Base-by-base conservation (phyloP, 176 grass and related monocot genomes). In the Raddia distichophylla region DNA sequence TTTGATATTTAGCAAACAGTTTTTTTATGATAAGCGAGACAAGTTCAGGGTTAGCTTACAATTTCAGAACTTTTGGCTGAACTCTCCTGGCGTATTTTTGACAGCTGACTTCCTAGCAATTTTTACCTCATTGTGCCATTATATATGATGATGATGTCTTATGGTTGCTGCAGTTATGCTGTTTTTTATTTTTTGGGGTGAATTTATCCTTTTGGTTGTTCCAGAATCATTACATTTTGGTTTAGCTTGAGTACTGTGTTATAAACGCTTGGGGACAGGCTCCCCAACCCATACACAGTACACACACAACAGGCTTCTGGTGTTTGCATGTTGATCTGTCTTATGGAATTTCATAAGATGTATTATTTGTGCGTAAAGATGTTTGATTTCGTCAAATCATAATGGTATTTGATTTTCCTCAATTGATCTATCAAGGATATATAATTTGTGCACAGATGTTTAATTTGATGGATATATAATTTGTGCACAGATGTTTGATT, bases 251-350 rank as follows among this genome's bases (percentile, higher is more conserved):
- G 11, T 34, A 35, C 5, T 34, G 22, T 64, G 27, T 5, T 15
- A 7, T 2, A 7, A 35, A 75, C 10, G 32, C 59, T 32, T 61
- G 12, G 59, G 22, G 59, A 32, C 53, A 55, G 18, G 55, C n/a
- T 2, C 59, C 59, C 59, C 5, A 60, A 60, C 55, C 73, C n/a
- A n/a, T n/a, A n/a, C n/a, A n/a, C n/a, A n/a, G 15, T 35, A 59
- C 43, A 46, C 46, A 48, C 20, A 77, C 22, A 20, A 6, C 8
- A 46, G 43, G 40, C 7, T 84, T 69, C 13, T 64, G 57, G 47
- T 60, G 33, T 50, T 78, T 71, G 66, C 64, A 85, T 71, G 58
- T 37, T 17, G 60, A 71, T 42, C 1, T 12, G 55, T 20, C 57
- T 13, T 48, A 43, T 16, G 7, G 60, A 60, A 27, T 64, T 0